Evolutionary conservation across 2,329 filamentous ascomycete species (phyloP), one percentile per base, ranked within the genome.

Genomic region (Magnaporthiopsis poae): DNA sequence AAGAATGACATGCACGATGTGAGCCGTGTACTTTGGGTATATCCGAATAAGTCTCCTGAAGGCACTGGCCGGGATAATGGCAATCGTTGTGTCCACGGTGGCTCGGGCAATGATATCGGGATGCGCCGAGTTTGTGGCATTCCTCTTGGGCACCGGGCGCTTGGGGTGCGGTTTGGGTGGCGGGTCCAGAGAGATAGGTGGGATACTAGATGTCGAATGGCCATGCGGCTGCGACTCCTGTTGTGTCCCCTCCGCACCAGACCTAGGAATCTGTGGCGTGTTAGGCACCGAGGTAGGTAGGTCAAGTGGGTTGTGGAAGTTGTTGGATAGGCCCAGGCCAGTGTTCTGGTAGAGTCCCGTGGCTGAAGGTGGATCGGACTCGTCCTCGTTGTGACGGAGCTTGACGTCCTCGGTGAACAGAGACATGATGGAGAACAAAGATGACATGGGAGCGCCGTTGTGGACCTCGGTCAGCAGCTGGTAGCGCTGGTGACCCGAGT

Each of bases 381-480:
- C 85, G 5, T 90, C 88, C n/a, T 89, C 87, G 0, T 88, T 85
- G 69, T 88, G 83, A 29, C 88, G 86, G 46, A 99, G 80, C 70
- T 90, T 90, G 65, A 99, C 88, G 73, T 97, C 93, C 75, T 99
- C 95, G 3, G 95, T 99, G 74, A 99, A 99, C 0, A 99, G 81
- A 1, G 94, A 96, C 78, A 99, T 87, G 71, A 99, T 96, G 0
- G 95, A 98, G 77, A 99, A 99, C 1, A 99, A 79, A 0, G 95
- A 99, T 5, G 95, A 99, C 94, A 99, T 97, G 0, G 96, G 94
- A 1, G 95, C 93, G 18, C 95, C 95, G 72, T 99, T 99, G 73
- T 95, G 96, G 65, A 99, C 94, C 77, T 99, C 96, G 0, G 95
- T 99, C 66, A 99, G 82, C 59, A 99, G 84, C 75, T 98, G 95